Percentiles rank a stretch among this genome's conserved stretches.
Evolutionary conservation across 208 protist species (phyloP).

Genomic region (Crithidia expoeki): DNA sequence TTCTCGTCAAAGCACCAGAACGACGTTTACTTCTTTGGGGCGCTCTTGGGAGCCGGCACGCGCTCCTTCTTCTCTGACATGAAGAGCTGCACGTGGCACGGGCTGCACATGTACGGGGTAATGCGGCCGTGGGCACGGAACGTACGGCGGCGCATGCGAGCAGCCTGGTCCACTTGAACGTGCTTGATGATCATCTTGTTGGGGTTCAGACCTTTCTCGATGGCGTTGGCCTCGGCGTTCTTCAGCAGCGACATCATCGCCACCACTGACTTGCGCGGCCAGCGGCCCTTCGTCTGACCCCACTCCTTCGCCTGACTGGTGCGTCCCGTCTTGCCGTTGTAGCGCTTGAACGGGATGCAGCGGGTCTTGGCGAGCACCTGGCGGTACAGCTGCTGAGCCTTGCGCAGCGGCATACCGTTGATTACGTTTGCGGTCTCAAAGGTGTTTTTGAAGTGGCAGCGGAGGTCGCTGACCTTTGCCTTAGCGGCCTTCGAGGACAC

Average conservation of each 20-base stretch:
- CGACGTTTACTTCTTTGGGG: constrained; percentile 79
- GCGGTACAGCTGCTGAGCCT: constrained; percentile 93
- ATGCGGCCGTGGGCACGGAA: constrained; percentile 97
- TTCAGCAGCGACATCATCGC: constrained; percentile 90
- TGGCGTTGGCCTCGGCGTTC: constrained; percentile 91
- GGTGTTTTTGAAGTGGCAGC: constrained; percentile 96
- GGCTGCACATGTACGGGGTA: constrained; percentile 93
- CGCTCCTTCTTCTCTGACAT: constrained; percentile 88
- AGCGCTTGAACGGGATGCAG: constrained; percentile 95
- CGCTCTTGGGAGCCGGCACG: constrained; percentile 78
- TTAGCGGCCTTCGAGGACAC: constrained; percentile 88
- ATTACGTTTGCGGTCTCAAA: constrained; percentile 93
- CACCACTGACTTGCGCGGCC: constrained; percentile 94
- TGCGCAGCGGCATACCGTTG: constrained; percentile 92
- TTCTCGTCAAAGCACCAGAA: constrained; percentile 10
- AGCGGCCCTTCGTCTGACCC: constrained; percentile 93
- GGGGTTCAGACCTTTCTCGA: constrained; percentile 91
- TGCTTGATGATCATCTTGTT: constrained; percentile 94
- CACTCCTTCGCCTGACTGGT: constrained; percentile 94
- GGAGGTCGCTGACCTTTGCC: constrained; percentile 90
- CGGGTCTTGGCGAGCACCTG: constrained; percentile 94
- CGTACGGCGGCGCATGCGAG: constrained; percentile 92
- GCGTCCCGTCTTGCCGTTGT: constrained; percentile 92
- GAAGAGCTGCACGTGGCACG: constrained; percentile 91
- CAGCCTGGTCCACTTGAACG: constrained; percentile 92